phyloP scores from a whole-genome alignment of 345 rosid genomes.

The Raphanus sativus region DNA sequence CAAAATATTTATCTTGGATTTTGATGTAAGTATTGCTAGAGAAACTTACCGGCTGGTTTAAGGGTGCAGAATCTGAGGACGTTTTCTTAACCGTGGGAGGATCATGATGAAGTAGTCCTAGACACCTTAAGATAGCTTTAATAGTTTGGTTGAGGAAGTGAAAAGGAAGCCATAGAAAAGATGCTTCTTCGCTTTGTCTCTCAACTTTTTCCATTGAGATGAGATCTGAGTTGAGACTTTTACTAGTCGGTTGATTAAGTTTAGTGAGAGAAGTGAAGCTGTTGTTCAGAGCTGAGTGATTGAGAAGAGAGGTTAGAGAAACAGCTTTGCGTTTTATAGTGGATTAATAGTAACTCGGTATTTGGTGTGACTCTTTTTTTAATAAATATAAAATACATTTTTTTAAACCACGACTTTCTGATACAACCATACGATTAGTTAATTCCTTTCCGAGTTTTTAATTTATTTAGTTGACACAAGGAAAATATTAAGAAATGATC shows the following conservation, averaged over 20 bases:
- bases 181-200: constrained; percentile 10
- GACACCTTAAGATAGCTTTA: constrained; percentile 18
- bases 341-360: constrained; percentile 27
- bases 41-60: constrained; percentile 24
- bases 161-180: constrained; percentile 16
- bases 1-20: neutral
- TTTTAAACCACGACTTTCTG: neutral
- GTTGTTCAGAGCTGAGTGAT: neutral
- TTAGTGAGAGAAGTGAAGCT: constrained; percentile 23
- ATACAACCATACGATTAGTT: neutral
- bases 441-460: neutral
- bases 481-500: no score
- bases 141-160: constrained; percentile 15
- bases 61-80: neutral
- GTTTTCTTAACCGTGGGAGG: neutral
- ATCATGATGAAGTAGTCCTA: constrained; percentile 23
- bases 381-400: neutral
- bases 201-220: constrained; percentile 15
- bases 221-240: neutral
- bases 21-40: neutral
- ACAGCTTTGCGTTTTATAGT: constrained; percentile 20
- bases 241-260: neutral
- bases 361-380: constrained; percentile 7
- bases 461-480: neutral
- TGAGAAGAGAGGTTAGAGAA: neutral